Conservation (phyloP, 495 filamentous ascomycete genomes). For the Aspergillus panamensis region DNA sequence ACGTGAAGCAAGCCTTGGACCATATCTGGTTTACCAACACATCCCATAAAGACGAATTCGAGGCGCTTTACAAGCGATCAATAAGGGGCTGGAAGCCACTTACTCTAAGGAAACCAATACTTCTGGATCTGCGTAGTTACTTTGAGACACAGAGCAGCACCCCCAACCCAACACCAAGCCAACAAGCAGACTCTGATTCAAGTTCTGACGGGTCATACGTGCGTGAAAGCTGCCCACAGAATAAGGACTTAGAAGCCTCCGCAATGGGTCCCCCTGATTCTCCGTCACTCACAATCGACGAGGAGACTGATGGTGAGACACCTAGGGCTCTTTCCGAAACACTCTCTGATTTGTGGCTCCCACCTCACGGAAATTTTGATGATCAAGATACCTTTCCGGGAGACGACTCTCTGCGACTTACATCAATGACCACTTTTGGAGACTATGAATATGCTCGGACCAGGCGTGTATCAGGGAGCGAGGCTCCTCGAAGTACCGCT, state of each 20-base stretch:
- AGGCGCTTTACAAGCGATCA: constrained; percentile 44
- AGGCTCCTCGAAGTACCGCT: neutral
- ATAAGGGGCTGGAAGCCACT: constrained; percentile 49
- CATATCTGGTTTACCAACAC: constrained; percentile 60
- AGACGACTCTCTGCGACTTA: too few species aligned
- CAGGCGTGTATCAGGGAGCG: neutral
- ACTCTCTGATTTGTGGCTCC: constrained; percentile 17
- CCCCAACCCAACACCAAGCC: neutral
- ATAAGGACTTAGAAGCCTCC: neutral
- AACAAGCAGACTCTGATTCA: neutral
- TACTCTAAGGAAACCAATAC: constrained; percentile 4
- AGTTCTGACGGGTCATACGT: neutral
- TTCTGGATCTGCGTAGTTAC: constrained; percentile 13
- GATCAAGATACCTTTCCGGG: neutral
- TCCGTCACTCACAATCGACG: neutral
- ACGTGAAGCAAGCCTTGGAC: constrained; percentile 49
- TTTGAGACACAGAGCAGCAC: neutral
- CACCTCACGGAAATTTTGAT: constrained; percentile 1
- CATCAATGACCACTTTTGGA: neutral
- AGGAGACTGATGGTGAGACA: neutral
- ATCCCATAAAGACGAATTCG: constrained; percentile 35
- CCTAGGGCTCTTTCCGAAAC: constrained; percentile 1
- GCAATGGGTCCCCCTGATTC: neutral
- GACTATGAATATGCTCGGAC: neutral
- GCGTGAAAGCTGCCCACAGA: neutral